Evolutionary conservation across 148 eudicot species (phyloP), one percentile per base, ranked within the genome.

Genomic region (Heliosperma pusillum): DNA sequence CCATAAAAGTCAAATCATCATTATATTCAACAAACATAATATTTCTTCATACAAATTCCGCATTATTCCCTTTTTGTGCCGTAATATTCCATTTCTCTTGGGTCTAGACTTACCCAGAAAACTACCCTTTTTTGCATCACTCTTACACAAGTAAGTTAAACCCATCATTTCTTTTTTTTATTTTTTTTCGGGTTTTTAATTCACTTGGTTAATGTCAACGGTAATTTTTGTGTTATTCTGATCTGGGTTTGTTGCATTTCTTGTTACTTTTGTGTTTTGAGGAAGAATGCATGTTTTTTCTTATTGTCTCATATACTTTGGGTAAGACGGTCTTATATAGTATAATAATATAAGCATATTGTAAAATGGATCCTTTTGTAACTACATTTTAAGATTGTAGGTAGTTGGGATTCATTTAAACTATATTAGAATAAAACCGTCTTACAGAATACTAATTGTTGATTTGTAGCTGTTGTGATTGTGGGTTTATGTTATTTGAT

Each of bases 111-210:
- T 11, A 47, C 17, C 17, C 13, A 15, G 17, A 10, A 1, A 47
- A 16, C 15, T 50, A 50, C 15, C 55, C 55, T 42, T 19, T 30
- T 50, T 15, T 45, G 21, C 71, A 66, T 53, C 71, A 66, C 52
- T 66, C 57, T 22, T 13, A 45, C 36, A 12, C 71, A 52, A 65
- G 71, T 75, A 75, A 75, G 77, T 53, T 44, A 19, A 66, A 60
- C 50, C 22, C 30, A 22, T 68, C 62, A 25, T 7, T 44, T 42
- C 27, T 22, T 53, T 2, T 19, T 15, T 12, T 44, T 17, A 21
- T 20, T 10, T 20, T 25, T 63, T 73, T 25, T 9, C 16, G 20
- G 22, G 15, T 74, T 62, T 7, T n/a, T 10, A 50, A 11, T 33
- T 17, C 7, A 33, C 53, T 53, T 20, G 8, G 26, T 40, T 66